These are phyloP conservation scores for Haemoproteus tartakovskyi DNA, from an alignment of 169 alveolate genomes.

Conservation along the genomic window DNA sequence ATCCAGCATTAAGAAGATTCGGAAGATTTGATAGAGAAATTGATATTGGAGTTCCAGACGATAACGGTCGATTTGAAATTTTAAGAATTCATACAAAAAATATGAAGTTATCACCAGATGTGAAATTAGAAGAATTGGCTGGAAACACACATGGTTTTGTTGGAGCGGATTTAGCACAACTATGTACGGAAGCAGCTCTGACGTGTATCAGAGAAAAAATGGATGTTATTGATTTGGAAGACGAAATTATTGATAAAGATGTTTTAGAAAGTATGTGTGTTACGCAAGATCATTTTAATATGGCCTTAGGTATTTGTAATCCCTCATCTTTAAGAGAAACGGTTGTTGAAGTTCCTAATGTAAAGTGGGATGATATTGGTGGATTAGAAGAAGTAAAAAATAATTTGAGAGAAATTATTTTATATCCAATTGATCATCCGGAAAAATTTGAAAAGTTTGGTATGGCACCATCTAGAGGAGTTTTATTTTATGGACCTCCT, in stretches of 20 bases:
- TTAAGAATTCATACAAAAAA: slow-evolving; percentile 98
- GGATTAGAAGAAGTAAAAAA: slow-evolving; percentile 95
- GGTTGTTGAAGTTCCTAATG: slow-evolving; percentile 98
- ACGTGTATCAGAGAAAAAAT: slow-evolving; percentile 99
- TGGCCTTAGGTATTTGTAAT: slow-evolving; percentile 95
- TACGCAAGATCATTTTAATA: slow-evolving; percentile 96
- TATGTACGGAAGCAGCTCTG: slow-evolving; percentile 97
- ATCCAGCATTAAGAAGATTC: slow-evolving; percentile 98
- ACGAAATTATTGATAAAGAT: slow-evolving; percentile 97
- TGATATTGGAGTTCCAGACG: slow-evolving; percentile 99
- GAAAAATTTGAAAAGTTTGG: slow-evolving; percentile 98
- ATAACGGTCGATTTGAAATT: slow-evolving; percentile 98
- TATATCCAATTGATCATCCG: slow-evolving; percentile 95
- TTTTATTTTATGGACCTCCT: slow-evolving; percentile 99
- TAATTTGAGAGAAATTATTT: slow-evolving; percentile 95
- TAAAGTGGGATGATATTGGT: slow-evolving; percentile 99
- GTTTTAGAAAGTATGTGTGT: slow-evolving; percentile 98
- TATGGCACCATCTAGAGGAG: slow-evolving; percentile 99
- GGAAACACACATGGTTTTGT: slow-evolving; percentile 99
- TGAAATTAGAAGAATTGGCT: slow-evolving; percentile 96
- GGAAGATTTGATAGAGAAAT: slow-evolving; percentile 98
- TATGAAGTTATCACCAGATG: slow-evolving; percentile 98
- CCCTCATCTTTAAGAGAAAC: slow-evolving; percentile 97
- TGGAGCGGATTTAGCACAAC: slow-evolving; percentile 96
- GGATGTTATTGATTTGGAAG: slow-evolving; percentile 99